phyloP scores from a whole-genome alignment of 495 filamentous ascomycete genomes.

The Penicillium cataractarum region DNA sequence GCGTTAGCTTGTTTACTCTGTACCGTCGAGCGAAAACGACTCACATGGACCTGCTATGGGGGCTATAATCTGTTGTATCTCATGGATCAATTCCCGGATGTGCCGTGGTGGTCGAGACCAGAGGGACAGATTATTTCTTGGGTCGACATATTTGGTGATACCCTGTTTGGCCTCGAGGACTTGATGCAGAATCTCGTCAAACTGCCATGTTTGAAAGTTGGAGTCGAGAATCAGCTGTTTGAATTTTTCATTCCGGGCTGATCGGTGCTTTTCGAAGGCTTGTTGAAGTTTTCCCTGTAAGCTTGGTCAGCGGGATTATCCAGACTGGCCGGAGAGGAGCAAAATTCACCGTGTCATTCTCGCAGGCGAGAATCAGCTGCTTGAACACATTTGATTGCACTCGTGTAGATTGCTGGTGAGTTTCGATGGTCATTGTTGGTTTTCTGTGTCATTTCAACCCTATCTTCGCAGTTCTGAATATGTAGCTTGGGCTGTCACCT shows the following conservation, averaged over 20 bases:
- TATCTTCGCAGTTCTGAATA: too few species aligned
- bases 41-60: slow-evolving; percentile 64
- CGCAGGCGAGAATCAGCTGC: slow-evolving; percentile 65
- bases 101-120: slow-evolving; percentile 82
- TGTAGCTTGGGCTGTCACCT: too few species aligned
- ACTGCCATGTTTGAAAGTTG: slow-evolving; percentile 69
- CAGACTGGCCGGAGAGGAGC: background rate
- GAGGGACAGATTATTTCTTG: slow-evolving; percentile 79
- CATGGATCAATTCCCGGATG: slow-evolving; percentile 63
- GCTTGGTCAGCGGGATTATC: slow-evolving; percentile 7
- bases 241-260: slow-evolving; percentile 71
- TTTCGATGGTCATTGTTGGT: slow-evolving; percentile 30
- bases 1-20: slow-evolving; percentile 7
- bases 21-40: slow-evolving; percentile 24
- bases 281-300: slow-evolving; percentile 68
- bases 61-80: slow-evolving; percentile 68
- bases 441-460: background rate
- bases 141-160: slow-evolving; percentile 63
- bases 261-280: slow-evolving; percentile 73
- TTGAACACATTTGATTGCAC: slow-evolving; percentile 72
- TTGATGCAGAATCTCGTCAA: slow-evolving; percentile 75
- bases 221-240: slow-evolving; percentile 65
- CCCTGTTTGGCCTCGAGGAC: slow-evolving; percentile 43
- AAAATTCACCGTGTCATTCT: slow-evolving; percentile 58
- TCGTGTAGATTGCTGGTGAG: background rate